Conservation (phyloP, 2,329 filamentous ascomycete species). For the Aspergillus sp. region DNA sequence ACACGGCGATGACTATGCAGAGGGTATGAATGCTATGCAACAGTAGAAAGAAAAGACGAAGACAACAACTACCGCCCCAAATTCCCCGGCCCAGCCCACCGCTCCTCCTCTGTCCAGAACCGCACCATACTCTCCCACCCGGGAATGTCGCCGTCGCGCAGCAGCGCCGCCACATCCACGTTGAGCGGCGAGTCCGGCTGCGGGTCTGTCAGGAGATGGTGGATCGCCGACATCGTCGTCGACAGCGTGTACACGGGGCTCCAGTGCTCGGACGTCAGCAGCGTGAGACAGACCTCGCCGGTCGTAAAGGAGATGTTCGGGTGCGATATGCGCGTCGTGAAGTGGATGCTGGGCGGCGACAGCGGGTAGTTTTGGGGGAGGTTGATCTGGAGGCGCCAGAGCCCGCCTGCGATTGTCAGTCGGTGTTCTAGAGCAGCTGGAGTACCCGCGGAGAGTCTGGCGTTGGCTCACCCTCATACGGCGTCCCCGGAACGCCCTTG, state of each 20-base stretch:
- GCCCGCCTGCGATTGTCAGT: constrained; percentile 45
- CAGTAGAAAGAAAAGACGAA: no score
- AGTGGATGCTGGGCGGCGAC: constrained; percentile 64
- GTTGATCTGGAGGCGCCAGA: constrained; percentile 71
- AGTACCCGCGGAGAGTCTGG: background rate
- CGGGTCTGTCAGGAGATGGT: constrained; percentile 38
- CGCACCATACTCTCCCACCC: constrained; percentile 39
- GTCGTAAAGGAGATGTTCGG: constrained; percentile 65
- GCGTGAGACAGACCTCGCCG: constrained; percentile 89
- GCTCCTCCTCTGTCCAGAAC: constrained; percentile 39
- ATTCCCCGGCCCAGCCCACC: constrained; percentile 29
- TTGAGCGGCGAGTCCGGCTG: constrained; percentile 40
- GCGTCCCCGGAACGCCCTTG: constrained; percentile 48
- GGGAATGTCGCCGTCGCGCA: constrained; percentile 36
- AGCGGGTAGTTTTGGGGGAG: constrained; percentile 74
- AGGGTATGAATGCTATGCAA: no score
- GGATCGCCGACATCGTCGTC: constrained; percentile 37
- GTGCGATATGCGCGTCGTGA: constrained; percentile 77
- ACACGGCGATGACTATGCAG: no score
- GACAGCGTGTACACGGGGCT: constrained; percentile 72
- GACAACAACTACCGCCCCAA: background rate
- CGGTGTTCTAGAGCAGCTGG: constrained; percentile 1
- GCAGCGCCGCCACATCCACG: constrained; percentile 38
- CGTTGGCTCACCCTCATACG: constrained; percentile 53
- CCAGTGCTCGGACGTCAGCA: constrained; percentile 66